These are phyloP conservation scores for Syzygium jambos DNA, from an alignment of 345 rosid genomes.

Conservation along the genomic window DNA sequence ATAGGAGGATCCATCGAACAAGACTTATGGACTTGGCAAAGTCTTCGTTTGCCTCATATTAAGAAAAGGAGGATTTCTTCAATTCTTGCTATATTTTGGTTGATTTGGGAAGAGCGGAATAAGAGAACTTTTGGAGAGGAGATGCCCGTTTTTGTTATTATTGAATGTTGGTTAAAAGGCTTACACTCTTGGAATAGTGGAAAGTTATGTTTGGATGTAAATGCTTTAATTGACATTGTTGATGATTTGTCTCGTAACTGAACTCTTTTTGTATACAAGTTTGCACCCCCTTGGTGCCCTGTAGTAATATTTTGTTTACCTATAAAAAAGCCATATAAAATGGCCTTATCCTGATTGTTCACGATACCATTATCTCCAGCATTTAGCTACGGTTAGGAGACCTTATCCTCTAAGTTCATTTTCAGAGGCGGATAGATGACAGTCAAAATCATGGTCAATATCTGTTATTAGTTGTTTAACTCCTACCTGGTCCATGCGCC, in stretches of 20 bases:
- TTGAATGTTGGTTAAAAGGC: neutral
- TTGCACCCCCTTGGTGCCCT: neutral
- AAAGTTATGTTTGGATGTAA: neutral
- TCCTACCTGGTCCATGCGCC: slow-evolving; percentile 80
- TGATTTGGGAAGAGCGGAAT: neutral
- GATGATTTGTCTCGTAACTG: neutral
- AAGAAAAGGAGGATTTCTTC: neutral
- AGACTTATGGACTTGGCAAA: neutral
- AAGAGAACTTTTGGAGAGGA: neutral
- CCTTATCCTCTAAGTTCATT: neutral
- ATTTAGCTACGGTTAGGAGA: neutral
- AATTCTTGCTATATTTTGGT: neutral
- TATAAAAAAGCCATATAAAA: neutral
- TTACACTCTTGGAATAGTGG: neutral
- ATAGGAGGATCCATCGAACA: neutral
- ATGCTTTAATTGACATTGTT: neutral
- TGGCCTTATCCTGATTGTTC: neutral
- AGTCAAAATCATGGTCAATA: neutral
- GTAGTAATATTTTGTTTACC: neutral
- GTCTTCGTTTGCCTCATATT: neutral
- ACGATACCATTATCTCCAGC: neutral
- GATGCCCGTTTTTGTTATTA: neutral
- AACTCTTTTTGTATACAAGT: neutral
- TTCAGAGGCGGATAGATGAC: neutral
- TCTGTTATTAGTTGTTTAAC: neutral